A percentile compares a stretch with the other conserved stretches of the same genome.
These are phyloP conservation scores for Penicillium aurantiogriseum DNA, from an alignment of 2,329 filamentous ascomycete genomes.

Conservation along the genomic window DNA sequence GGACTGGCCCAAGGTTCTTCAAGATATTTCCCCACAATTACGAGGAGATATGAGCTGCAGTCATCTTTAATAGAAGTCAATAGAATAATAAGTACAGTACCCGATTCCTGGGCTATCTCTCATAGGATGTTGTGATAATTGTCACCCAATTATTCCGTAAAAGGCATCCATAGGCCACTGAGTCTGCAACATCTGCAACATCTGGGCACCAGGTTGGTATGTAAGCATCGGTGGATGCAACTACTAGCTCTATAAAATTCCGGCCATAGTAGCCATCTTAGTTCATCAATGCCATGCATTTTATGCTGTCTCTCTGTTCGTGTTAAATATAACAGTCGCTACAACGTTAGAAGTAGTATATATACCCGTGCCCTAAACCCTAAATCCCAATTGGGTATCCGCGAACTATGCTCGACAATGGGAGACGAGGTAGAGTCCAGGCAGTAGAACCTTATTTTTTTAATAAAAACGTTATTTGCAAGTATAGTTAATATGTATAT, in stretches of 20 bases:
- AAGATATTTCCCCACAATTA: not conserved
- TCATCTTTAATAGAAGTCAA: not conserved
- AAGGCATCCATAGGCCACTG: not conserved
- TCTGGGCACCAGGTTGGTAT: not conserved
- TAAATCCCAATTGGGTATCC: conserved; percentile 24
- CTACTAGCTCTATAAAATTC: not conserved
- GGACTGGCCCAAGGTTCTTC: not conserved
- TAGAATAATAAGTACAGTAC: not conserved
- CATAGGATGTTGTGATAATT: not conserved
- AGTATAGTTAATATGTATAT: not conserved
- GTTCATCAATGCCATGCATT: not conserved
- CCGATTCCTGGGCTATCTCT: not conserved
- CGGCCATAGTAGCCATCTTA: not conserved
- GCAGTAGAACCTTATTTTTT: not conserved
- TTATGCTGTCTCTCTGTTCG: too few species aligned
- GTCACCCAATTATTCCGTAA: not conserved
- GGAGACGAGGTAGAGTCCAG: not conserved
- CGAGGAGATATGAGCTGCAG: not conserved
- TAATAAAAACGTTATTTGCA: not conserved
- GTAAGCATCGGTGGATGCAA: not conserved
- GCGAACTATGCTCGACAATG: not conserved
- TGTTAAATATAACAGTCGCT: not conserved
- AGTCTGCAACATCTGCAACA: not conserved
- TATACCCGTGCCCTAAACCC: conserved; percentile 35
- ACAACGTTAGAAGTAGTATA: not conserved